Evolutionary conservation across 2,329 filamentous ascomycete genomes (phyloP), one percentile per base, ranked within the genome.

Genomic region (Massarina eburnea): DNA sequence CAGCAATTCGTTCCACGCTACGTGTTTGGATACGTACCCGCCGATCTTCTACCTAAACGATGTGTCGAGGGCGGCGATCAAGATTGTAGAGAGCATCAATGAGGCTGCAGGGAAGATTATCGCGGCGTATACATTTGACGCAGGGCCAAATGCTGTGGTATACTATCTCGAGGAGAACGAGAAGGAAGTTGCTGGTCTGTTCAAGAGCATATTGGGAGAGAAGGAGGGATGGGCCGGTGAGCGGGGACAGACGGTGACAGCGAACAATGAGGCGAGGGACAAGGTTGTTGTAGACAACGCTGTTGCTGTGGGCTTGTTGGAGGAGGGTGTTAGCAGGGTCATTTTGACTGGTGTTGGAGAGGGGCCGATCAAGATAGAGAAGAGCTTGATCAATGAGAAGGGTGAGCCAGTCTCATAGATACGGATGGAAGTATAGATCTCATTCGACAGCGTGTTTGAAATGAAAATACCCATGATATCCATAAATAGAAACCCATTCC

Each of bases 41-140:
- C 94, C 95, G 15, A 99, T 99, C 67, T 96, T 96, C 74, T 99
- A 99, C 78, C 85, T 99, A 80, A 99, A 96, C 73, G 94, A 99
- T 68, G 85, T 92, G 14, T 92, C 87, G 17, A 80, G 88, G 29
- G 90, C 92, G 1, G 91, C 92, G 5, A 89, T 99, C 49, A 81
- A 89, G 41, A 84, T 90, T 14, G 91, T 96, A 22, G 91, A 99
- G 75, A 81, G 85, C 58, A 89, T 97, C 74, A 99, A 99, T 67
- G 79, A 79, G 43, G 80, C 80, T 19, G 89, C 88, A 4, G 91
- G 89, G 43, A 86, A 84, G 73, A 85, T 82, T 0, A 80, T 97
- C 15, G 91, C 89, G 3, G 94, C 94, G 3, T 99, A 99, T 72
- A 99, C 94, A 0, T 99, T 97, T 64, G 94, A 99, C 67, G 94